phyloP scores from a whole-genome alignment of 306 rosid species.

The Trifolium pratense region DNA sequence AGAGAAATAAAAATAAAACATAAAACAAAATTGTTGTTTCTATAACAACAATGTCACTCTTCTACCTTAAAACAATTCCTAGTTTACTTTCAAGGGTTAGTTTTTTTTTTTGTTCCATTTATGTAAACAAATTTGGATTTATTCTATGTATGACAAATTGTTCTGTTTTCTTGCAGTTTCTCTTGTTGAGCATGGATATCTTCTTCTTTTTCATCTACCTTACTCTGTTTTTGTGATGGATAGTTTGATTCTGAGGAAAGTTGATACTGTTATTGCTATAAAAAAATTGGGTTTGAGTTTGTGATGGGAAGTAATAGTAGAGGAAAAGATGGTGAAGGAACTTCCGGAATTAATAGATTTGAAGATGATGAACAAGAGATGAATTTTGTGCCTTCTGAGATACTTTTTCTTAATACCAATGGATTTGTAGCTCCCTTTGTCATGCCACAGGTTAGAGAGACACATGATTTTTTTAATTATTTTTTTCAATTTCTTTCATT shows the following conservation, averaged over 20 bases:
- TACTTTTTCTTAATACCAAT: not conserved
- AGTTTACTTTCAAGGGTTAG: conserved; percentile 54
- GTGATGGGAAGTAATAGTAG: conserved; percentile 59
- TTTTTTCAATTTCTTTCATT: not conserved
- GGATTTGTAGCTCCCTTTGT: conserved; percentile 28
- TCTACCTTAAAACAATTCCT: conserved; percentile 53
- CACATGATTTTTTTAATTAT: not conserved
- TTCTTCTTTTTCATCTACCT: conserved; percentile 37
- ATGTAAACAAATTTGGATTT: too few relatives aligned
- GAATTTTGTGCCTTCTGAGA: conserved; percentile 36
- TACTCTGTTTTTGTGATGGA: conserved; percentile 24
- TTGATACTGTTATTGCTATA: conserved; percentile 13
- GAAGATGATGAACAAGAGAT: conserved; percentile 46
- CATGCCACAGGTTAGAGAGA: conserved; percentile 56
- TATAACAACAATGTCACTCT: conserved; percentile 53
- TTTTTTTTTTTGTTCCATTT: conserved; percentile 16
- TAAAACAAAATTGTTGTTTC: conserved; percentile 15
- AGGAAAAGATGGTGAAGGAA: conserved; percentile 51
- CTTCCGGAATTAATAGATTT: conserved; percentile 51
- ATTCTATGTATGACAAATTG: too few relatives aligned
- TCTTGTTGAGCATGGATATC: conserved; percentile 39
- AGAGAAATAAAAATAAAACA: conserved; percentile 20
- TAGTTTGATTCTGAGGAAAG: conserved; percentile 33
- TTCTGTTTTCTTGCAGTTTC: conserved; percentile 9
- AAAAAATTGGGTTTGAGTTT: conserved; percentile 16